Evolutionary conservation across 1,284 basidiomycete genomes (phyloP), one percentile per base, ranked within the genome.

Genomic region (Thecaphora thlaspeos): DNA sequence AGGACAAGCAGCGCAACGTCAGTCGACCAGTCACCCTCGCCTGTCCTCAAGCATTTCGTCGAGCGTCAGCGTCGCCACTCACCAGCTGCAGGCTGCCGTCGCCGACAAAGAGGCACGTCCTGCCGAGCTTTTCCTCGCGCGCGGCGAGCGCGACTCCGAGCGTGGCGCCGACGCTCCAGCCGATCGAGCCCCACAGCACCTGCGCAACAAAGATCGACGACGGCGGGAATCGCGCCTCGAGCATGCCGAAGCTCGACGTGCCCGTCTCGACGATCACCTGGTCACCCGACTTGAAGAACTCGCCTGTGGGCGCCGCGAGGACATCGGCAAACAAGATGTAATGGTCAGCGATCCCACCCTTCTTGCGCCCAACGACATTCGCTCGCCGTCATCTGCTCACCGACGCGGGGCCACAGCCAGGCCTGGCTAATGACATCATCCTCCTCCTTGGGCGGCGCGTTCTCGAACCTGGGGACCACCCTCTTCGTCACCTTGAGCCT

Each of bases 31-130:
- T n/a, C n/a, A n/a, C n/a, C n/a, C n/a, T n/a, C n/a, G n/a, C n/a
- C n/a, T n/a, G n/a, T n/a, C n/a, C n/a, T n/a, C n/a, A n/a, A n/a
- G n/a, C n/a, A n/a, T n/a, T n/a, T n/a, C n/a, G n/a, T n/a, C n/a
- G n/a, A n/a, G n/a, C n/a, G n/a, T n/a, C n/a, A n/a, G n/a, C n/a
- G n/a, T n/a, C n/a, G n/a, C n/a, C n/a, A 41, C 72, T 18, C 32
- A 34, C 32, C 7, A 83, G 70, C 63, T 83, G 82, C 82, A 82
- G 73, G 17, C 74, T 79, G 1, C 82, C 80, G 58, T 81, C 80
- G 4, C 93, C 93, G 21, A 91, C 83, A 77, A 97, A 95, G 44
- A 94, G 80, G 47, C 92, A 86, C 1, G 87, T 87, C 41, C 92
- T 82, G 23, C 79, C 75, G 9, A 71, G 55, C 18, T 58, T 80